Evolutionary conservation across 768 basidiomycete genomes (phyloP), one percentile per base, ranked within the genome.

Genomic region (Leccinum aurantiacum): DNA sequence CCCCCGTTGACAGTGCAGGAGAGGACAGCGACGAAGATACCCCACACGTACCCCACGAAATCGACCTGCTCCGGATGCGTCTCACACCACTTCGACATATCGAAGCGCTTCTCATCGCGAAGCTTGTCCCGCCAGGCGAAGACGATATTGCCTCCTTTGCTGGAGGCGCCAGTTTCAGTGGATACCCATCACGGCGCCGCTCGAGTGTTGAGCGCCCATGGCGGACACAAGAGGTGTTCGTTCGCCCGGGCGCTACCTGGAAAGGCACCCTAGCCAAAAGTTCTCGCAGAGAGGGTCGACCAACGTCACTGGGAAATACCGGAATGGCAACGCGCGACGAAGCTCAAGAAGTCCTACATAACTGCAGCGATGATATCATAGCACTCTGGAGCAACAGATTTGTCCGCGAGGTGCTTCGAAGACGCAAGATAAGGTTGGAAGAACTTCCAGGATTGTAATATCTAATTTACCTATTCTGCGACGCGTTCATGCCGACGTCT

Each of bases 61-160:
- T 90, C 44, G 83, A 88, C 48, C 71, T 83, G 3, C 77, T 91
- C 57, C 80, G 81, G 60, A 69, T 81, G 69, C 87, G 86, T 54
- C 82, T 92, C 19, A 76, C 80, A 0, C 89, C 90, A 0, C 83
- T 93, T 31, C 82, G 79, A 1, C 89, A 88, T 67, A 80, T 90
- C 64, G 91, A 92, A 67, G 78, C 84, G 0, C 79, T 90, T 17
- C 84, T 92, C 60, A 87, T 91, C 35, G 85, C 87, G 0, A 88
- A 86, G 60, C 82, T 93, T 10, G 83, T 90, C 0, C 88, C 89
- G 1, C 76, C 81, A 7, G 82, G 82, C 69, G 89, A 90, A 68
- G 84, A 86, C 52, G 79, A 79, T 55, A 62, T 73, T 52, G 37
- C 68, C 0, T 65, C 74, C 19, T 54, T 66, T 14, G 35, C 56